Conservation (phyloP, 352 stramenopile species). For the Phytophthora multivora region DNA sequence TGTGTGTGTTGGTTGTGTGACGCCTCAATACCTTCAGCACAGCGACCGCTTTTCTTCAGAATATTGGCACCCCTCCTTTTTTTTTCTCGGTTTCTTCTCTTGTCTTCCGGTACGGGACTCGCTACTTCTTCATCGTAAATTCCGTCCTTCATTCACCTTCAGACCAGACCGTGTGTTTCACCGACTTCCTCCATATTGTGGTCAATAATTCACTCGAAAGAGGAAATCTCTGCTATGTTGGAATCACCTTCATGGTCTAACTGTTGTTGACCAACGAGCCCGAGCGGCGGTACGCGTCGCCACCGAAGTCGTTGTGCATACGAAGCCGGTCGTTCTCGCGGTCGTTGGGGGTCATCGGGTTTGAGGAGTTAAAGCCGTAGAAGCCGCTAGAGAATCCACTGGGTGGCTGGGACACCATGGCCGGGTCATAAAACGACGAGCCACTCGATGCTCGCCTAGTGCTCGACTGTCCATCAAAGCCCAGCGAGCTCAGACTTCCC, state of each 20-base stretch:
- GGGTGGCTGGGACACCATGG: constrained; percentile 44
- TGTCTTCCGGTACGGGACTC: constrained; percentile 19
- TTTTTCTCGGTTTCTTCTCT: constrained; percentile 23
- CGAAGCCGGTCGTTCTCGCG: constrained; percentile 34
- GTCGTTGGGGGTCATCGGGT: constrained; percentile 29
- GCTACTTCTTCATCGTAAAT: constrained; percentile 20
- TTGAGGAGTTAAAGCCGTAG: constrained; percentile 39
- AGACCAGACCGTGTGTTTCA: constrained; percentile 20
- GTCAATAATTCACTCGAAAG: not conserved
- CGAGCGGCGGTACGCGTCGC: constrained; percentile 46
- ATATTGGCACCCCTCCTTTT: constrained; percentile 12
- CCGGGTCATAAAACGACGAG: constrained; percentile 56
- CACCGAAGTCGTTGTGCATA: constrained; percentile 37
- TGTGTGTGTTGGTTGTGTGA: constrained; percentile 35
- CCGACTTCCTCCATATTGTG: constrained; percentile 1
- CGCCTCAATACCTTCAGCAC: constrained; percentile 14
- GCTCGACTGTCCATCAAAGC: constrained; percentile 27
- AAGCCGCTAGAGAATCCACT: constrained; percentile 39
- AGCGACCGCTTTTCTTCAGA: constrained; percentile 7
- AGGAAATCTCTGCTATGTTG: too few species aligned
- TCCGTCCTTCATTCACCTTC: constrained; percentile 15
- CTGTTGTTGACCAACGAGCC: constrained; percentile 58
- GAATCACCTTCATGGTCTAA: constrained; percentile 16
- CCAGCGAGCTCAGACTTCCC: constrained; percentile 35
- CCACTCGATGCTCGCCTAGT: constrained; percentile 26